These are phyloP conservation scores for Amylocystis lapponica DNA, from an alignment of 768 basidiomycete species.

Conservation along the genomic window DNA sequence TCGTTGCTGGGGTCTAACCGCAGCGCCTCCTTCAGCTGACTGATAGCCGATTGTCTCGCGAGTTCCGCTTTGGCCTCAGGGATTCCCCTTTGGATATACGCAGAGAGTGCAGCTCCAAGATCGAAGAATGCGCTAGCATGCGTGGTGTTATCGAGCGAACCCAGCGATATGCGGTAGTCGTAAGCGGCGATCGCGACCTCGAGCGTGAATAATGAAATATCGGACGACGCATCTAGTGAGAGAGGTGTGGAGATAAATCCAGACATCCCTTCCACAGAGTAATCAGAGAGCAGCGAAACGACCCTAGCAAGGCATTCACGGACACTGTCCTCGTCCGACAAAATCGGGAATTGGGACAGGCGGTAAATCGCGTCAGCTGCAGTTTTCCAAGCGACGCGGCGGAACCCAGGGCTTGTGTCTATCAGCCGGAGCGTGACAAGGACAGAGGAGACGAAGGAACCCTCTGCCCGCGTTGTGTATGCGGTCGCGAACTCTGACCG, in stretches of 20 bases:
- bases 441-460: slow-evolving; percentile 63
- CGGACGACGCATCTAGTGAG: slow-evolving; percentile 12
- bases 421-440: slow-evolving; percentile 44
- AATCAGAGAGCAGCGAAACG: slow-evolving; percentile 32
- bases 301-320: slow-evolving; percentile 29
- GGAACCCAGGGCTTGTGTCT: slow-evolving; percentile 53
- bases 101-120: slow-evolving; percentile 56
- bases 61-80: slow-evolving; percentile 26
- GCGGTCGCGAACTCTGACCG: slow-evolving; percentile 59
- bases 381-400: slow-evolving; percentile 77
- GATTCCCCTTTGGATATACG: slow-evolving; percentile 33
- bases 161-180: slow-evolving; percentile 54
- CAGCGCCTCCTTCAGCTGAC: slow-evolving; percentile 65
- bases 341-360: slow-evolving; percentile 49
- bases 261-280: slow-evolving; percentile 37
- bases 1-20: slow-evolving; percentile 67
- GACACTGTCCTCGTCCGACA: slow-evolving; percentile 39
- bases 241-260: slow-evolving; percentile 32
- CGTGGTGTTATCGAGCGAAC: slow-evolving; percentile 42
- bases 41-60: slow-evolving; percentile 38
- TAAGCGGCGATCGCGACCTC: slow-evolving; percentile 55
- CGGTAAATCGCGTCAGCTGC: slow-evolving; percentile 71
- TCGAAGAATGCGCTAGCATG: slow-evolving; percentile 69
- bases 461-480: slow-evolving; percentile 68
- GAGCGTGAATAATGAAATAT: slow-evolving; percentile 30